Conservation (phyloP, 2,329 filamentous ascomycete species). For the Pseudomassariella vexata region DNA sequence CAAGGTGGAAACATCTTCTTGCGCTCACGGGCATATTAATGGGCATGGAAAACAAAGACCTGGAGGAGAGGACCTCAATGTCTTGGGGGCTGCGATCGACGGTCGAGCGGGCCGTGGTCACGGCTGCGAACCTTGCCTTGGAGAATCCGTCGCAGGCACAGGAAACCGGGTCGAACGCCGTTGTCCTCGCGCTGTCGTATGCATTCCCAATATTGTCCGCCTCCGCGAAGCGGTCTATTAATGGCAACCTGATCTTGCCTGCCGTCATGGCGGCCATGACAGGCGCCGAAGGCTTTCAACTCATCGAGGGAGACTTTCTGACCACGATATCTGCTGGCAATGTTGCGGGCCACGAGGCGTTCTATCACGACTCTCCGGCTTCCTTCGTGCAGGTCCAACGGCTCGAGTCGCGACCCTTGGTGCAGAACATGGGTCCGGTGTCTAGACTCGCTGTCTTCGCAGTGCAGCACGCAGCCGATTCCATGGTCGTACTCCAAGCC, state of each 20-base stretch:
- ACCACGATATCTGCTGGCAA: constrained; percentile 59
- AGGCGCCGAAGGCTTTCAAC: constrained; percentile 66
- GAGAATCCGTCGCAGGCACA: constrained; percentile 35
- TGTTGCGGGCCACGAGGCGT: constrained; percentile 52
- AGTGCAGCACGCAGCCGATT: constrained; percentile 47
- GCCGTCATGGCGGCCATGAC: constrained; percentile 62
- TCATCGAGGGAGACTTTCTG: constrained; percentile 73
- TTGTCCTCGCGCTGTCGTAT: constrained; percentile 70
- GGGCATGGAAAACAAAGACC: constrained; percentile 67
- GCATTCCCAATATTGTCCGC: constrained; percentile 67
- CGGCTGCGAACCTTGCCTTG: constrained; percentile 73
- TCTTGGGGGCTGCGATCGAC: constrained; percentile 57
- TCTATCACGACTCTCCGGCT: constrained; percentile 56
- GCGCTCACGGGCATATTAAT: constrained; percentile 73
- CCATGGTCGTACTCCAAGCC: constrained; percentile 37
- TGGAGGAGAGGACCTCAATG: constrained; percentile 58
- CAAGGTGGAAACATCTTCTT: constrained; percentile 79
- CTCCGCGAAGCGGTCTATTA: constrained; percentile 48
- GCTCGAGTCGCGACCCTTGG: constrained; percentile 55
- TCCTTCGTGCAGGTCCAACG: constrained; percentile 56
- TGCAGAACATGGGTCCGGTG: constrained; percentile 62
- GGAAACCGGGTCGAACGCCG: constrained; percentile 38
- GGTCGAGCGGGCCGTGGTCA: constrained; percentile 67
- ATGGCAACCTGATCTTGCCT: constrained; percentile 67
- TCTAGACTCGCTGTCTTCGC: constrained; percentile 60